Evolutionary conservation across 805 yeast species (phyloP).

Genomic region (Kluyveromyces nonfermentans): DNA sequence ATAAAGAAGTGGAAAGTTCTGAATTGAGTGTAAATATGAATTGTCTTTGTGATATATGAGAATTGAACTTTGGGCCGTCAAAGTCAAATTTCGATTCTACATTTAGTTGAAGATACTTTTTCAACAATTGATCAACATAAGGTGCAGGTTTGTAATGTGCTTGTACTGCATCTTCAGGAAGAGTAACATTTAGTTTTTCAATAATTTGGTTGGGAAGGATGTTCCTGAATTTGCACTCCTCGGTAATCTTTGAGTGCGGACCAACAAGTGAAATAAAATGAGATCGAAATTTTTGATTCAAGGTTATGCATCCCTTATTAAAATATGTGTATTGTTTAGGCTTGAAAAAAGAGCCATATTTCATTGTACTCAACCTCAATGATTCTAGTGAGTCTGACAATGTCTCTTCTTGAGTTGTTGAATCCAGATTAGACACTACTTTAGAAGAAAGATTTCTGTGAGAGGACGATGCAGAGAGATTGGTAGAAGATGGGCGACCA

Average conservation of each 20-base stretch:
- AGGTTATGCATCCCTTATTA: not conserved
- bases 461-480: not conserved
- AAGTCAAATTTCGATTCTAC: slow-evolving; percentile 5
- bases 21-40: slow-evolving; percentile 15
- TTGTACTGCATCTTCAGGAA: not conserved
- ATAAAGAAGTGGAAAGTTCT: slow-evolving; percentile 6
- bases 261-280: not conserved
- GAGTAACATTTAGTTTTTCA: too few species aligned
- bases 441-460: not conserved
- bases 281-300: not conserved
- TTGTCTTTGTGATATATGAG: slow-evolving; percentile 9
- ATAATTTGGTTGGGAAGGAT: too few species aligned
- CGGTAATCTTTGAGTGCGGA: not conserved
- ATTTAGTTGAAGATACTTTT: not conserved
- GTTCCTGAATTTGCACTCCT: too few species aligned
- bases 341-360: not conserved
- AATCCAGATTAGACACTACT: not conserved
- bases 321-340: not conserved
- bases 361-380: not conserved
- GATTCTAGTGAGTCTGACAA: not conserved
- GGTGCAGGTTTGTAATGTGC: not conserved
- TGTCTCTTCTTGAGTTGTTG: not conserved
- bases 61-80: slow-evolving; percentile 10
- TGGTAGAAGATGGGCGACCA: not conserved
- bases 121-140: not conserved